Percentiles rank a stretch among this genome's conserved stretches.
Conservation (phyloP, 768 basidiomycete species). For the Termitomyces sp. region DNA sequence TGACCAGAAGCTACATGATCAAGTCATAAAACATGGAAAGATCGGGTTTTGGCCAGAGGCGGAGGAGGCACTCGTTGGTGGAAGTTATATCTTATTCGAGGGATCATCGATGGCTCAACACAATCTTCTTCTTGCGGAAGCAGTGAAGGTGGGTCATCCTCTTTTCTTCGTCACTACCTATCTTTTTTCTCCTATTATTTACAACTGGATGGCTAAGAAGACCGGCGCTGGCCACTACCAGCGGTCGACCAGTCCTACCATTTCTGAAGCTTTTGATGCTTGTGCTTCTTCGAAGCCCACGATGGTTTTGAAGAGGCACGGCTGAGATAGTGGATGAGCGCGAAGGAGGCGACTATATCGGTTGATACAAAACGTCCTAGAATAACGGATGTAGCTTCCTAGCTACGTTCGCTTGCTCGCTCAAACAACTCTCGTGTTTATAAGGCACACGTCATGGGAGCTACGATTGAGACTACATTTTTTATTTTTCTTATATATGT, state of each 20-base stretch:
- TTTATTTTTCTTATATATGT: constrained; percentile 11
- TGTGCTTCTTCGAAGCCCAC: constrained; percentile 43
- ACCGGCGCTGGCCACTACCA: constrained; percentile 77
- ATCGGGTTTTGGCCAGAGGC: constrained; percentile 75
- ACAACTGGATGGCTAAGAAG: constrained; percentile 81
- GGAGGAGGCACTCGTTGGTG: constrained; percentile 79
- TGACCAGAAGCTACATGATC: constrained; percentile 78
- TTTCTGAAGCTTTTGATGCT: constrained; percentile 13
- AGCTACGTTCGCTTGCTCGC: constrained; percentile 36
- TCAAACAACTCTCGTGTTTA: constrained; percentile 84
- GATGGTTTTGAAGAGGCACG: constrained; percentile 43
- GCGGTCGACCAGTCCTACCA: constrained; percentile 38
- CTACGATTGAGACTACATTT: constrained; percentile 86
- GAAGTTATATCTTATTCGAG: constrained; percentile 82
- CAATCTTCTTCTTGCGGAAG: constrained; percentile 44
- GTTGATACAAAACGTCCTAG: constrained; percentile 97
- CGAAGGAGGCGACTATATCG: constrained; percentile 39
- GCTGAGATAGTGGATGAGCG: constrained; percentile 17
- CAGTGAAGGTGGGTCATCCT: constrained; percentile 49
- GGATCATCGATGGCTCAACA: constrained; percentile 46
- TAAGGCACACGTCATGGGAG: constrained; percentile 70
- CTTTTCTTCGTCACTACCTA: constrained; percentile 2
- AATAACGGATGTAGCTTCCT: constrained; percentile 33
- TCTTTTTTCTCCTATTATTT: constrained; percentile 7
- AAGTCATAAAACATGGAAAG: constrained; percentile 51